Evolutionary conservation across 2,329 filamentous ascomycete genomes (phyloP), one percentile per base, ranked within the genome.

Genomic region (Tolypocladium amazonense): DNA sequence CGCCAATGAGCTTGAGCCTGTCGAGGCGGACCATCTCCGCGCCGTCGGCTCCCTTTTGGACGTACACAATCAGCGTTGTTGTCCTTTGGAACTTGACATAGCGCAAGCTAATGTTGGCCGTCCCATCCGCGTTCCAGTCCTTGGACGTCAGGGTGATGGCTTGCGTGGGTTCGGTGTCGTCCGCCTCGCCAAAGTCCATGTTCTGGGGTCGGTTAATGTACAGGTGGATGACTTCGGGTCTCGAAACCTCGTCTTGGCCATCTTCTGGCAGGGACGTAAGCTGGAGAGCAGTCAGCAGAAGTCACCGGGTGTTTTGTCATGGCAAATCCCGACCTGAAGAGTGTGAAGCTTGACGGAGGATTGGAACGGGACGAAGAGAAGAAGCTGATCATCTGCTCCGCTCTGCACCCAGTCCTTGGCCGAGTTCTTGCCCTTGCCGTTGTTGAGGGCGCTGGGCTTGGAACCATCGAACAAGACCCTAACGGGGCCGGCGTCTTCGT

Each of bases 41-140:
- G 57, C 90, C 88, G 23, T 87, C 87, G 59, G 93, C 89, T 2
- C 92, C 92, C 71, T 95, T 88, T 58, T 89, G 89, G 39, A 99
- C 87, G 72, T 97, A 99, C 14, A 99, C 67, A 23, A 96, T 88
- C 67, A 99, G 71, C 62, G 87, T 94, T 61, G 86, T 88, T 58
- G 97, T 89, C 70, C 92, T 95, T 77, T 97, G 94, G 79, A 97
- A 99, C 77, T 97, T 97, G 75, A 99, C 94, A 70, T 93, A 97
- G 18, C 92, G 89, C 67, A 97, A 77, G 53, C 82, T 76, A 58
- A 93, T 76, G 67, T 81, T 89, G 18, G 85, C 88, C 11, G 90
- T 93, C 57, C 86, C 88, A 18, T 89, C 85, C 53, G 81, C 78
- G 72, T 92, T 89, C 93, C 94, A 99, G 69, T 96, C 90, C 58